These are phyloP conservation scores for Chrysanthemum makinoi DNA, from an alignment of 129 eudicot genomes.

Conservation along the genomic window DNA sequence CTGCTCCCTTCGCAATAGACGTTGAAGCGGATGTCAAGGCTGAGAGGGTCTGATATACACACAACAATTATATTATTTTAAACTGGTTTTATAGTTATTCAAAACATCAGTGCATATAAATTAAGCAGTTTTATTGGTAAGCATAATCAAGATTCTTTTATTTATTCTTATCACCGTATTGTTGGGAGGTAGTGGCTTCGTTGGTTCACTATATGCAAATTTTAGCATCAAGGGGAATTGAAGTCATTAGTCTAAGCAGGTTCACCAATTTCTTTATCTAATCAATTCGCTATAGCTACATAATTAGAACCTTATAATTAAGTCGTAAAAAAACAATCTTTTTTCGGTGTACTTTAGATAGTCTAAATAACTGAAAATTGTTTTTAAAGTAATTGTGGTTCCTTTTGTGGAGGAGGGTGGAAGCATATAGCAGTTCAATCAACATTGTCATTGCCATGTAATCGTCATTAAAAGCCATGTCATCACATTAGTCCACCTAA, in stretches of 20 bases:
- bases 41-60: constrained; percentile 44
- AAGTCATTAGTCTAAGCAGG: constrained; percentile 96
- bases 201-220: constrained; percentile 95
- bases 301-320: background rate
- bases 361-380: no score
- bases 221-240: constrained; percentile 88
- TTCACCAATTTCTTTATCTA: constrained; percentile 13
- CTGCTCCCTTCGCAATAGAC: constrained; percentile 67
- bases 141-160: constrained; percentile 12
- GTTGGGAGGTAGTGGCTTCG: constrained; percentile 98
- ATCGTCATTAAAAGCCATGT: no score
- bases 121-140: background rate
- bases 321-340: no score
- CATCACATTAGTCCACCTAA: no score
- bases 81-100: background rate
- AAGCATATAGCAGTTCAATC: no score
- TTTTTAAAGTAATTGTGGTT: no score
- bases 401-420: no score
- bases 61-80: background rate
- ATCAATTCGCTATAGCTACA: constrained; percentile 4
- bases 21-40: constrained; percentile 81
- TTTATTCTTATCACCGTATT: constrained; percentile 53
- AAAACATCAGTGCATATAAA: background rate
- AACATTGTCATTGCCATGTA: no score
- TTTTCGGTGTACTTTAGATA: no score